Base-by-base conservation (phyloP, 805 yeast species). In the Zygotorulaspora chibaensis region DNA sequence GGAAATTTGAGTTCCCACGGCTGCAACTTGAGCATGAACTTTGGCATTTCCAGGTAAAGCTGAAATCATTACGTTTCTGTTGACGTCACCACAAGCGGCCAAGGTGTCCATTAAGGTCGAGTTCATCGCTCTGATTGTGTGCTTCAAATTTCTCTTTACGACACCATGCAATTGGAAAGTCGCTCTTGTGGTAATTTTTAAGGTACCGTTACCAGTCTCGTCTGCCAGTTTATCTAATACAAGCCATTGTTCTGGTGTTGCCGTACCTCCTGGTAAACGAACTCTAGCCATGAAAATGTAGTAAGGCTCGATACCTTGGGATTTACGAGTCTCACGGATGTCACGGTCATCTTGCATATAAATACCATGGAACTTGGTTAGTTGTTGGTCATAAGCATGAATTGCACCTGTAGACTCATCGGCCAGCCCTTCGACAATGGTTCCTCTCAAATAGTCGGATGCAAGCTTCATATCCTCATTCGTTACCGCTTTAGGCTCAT, bases 311-410 rank as follows among this genome's bases (percentile, higher is more conserved):
- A 87, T 67, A 36, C 98, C 97, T 63, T 86, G 87, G 39, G 87
- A 79, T 70, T 90, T 91, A 63, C 97, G 83, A 57, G 86, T 84
- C 46, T 91, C 98, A 67, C 98, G 80, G 48, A 91, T 74, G 68
- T 91, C 98, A 73, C 98, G 87, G 66, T 91, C 98, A 67, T 91
- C 98, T 72, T 91, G 98, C 96, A 91, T 88, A 67, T 91, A 91
- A 56, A 89, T 88, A 70, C 98, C 98, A 68, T 91, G 98, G 80
- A 91, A 91, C 70, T 91, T 91, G 55, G 97, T 89, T 66, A 91
- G 69, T 69, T 90, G 97, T 70, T 89, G 95, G 68, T 89, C 97
- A 47, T 79, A 79, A 11, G 96, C 93, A 53, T 84, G 77, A 54
- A 91, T 86, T 12, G 96, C 90, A 53, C 97, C 96, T 8, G 98